Evolutionary conservation across 2,329 filamentous ascomycete genomes (phyloP).

Genomic region (Aspergillus pseudoviridinutans): DNA sequence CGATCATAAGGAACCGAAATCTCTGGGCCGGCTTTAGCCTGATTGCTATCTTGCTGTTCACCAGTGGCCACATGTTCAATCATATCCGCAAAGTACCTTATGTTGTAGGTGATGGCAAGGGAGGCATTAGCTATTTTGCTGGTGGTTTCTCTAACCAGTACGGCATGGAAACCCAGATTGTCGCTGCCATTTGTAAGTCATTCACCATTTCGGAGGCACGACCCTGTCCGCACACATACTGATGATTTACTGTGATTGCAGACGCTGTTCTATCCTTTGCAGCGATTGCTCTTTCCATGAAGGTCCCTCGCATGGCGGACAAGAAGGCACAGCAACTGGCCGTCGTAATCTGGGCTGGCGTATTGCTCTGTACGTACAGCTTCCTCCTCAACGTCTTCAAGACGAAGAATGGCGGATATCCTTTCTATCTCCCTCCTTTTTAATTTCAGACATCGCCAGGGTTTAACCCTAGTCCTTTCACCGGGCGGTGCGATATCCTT

Average conservation of each 20-base stretch:
- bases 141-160: conserved; percentile 89
- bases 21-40: conserved; percentile 89
- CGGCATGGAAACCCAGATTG: conserved; percentile 90
- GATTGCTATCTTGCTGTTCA: conserved; percentile 87
- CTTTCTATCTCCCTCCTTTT: conserved; percentile 91
- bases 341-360: conserved; percentile 71
- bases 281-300: conserved; percentile 83
- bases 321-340: conserved; percentile 73
- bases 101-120: conserved; percentile 76
- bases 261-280: conserved; percentile 82
- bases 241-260: conserved; percentile 30
- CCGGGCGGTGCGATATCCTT: neutral
- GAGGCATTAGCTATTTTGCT: conserved; percentile 86
- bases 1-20: conserved; percentile 82
- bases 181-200: conserved; percentile 85
- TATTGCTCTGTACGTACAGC: conserved; percentile 83
- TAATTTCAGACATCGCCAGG: conserved; percentile 29
- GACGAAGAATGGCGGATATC: conserved; percentile 91
- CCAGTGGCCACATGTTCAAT: conserved; percentile 98
- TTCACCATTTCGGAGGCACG: neutral
- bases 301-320: conserved; percentile 84
- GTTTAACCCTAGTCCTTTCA: neutral
- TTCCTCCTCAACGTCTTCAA: conserved; percentile 92
- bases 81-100: conserved; percentile 96
- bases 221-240: neutral